Evolutionary conservation across 73 alveolate species (phyloP).

Genomic region (Symbiodinium pilosum): DNA sequence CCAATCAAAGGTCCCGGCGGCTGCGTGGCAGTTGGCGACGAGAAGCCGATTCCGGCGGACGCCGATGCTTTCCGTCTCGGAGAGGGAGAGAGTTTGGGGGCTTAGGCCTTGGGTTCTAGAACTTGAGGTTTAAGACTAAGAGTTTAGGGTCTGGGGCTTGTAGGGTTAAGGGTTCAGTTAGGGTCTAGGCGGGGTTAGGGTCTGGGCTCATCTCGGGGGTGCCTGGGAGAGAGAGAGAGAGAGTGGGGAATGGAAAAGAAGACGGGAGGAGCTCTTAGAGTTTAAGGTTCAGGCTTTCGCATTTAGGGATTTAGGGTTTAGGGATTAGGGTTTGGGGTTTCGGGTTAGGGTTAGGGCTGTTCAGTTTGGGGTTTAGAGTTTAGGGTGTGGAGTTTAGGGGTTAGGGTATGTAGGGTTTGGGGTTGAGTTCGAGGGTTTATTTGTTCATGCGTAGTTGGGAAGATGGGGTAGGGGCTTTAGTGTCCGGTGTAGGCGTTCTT

Average conservation of each 20-base stretch:
- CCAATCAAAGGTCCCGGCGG: conserved; percentile 55
- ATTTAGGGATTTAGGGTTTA: background rate
- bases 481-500: too few relatives aligned
- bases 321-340: background rate
- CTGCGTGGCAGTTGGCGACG: conserved; percentile 29
- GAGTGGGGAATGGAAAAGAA: background rate
- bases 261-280: background rate
- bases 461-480: too few relatives aligned
- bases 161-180: background rate
- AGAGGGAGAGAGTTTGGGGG: too few relatives aligned
- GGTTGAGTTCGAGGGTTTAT: too few relatives aligned
- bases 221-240: background rate
- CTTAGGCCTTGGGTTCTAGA: background rate
- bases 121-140: background rate
- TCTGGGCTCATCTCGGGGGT: background rate
- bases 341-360: background rate
- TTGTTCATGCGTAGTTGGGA: too few relatives aligned
- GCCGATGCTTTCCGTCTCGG: conserved; percentile 4
- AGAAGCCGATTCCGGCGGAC: conserved; percentile 61
- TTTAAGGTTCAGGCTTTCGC: background rate
- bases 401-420: too few relatives aligned
- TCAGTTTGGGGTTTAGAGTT: background rate
- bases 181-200: background rate
- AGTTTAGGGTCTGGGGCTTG: background rate
- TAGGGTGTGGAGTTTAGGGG: too few relatives aligned